Evolutionary conservation across 106 monocot genomes (phyloP), one percentile per base, ranked within the genome.

Genomic region (Dendrobium officinale): DNA sequence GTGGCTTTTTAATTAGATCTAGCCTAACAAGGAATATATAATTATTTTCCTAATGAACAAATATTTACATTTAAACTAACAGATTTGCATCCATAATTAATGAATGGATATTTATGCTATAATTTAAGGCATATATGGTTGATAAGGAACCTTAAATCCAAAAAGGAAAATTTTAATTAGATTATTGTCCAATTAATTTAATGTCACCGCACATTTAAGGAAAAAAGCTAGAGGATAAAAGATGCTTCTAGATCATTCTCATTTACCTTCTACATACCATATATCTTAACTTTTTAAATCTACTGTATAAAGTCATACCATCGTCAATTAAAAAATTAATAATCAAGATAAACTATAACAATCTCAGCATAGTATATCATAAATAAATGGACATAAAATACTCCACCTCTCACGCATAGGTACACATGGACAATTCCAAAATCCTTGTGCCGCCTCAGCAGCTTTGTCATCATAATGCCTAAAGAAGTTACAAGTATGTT

Each of bases 401-500:
- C 17, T 76, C 19, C 54, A 98, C 97, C 97, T 98, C 80, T 98
- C 97, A 42, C 97, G 89, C 97, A 98, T 98, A 61, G 98, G 98
- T 58, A 99, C 95, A 84, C 98, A 99, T 44, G 98, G 98, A 83
- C 98, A 99, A 84, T 99, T 99, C 98, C 98, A 99, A 91, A 91
- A 95, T 79, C 98, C 95, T 79, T 99, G 98, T 11, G 82, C 89
- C 85, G 58, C 98, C 79, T 99, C 98, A 55, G 98, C 95, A 27
- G 95, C 86, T 88, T 99, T 99, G 83, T 99, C 95, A 86, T 99
- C 98, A 85, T 99, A 99, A 90, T 99, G 98, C 90, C 98, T 95
- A 72, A 75, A 84, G 47, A 76, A 76, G 10, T 76, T 79, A 82
- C 67, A 82, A 55, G 24, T 31, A 54, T 33, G 64, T 77, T 18